Evolutionary conservation across 257 asterid species (phyloP), one percentile per base, ranked within the genome.

Genomic region (Plantago major): DNA sequence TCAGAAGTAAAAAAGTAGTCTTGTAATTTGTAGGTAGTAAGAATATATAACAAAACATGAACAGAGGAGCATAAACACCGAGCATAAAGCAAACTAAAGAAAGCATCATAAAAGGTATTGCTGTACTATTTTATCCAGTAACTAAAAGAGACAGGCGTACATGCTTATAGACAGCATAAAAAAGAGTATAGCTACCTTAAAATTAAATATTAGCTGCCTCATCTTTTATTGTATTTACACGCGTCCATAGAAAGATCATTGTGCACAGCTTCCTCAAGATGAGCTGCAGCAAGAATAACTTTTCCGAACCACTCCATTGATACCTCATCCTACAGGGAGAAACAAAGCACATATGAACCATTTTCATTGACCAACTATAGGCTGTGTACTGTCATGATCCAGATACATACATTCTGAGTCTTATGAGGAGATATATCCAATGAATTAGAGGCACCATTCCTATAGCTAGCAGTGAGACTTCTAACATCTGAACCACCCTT

Each of bases 201-300:
- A 88, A 74, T 86, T 86, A 80, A 74, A 84, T 19, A 69, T 7
- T 26, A 86, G 56, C 46, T 78, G 84, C 76, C 94, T 70, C 99
- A 89, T 81, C 85, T 92, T 92, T 57, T 80, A 86, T 86, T 86
- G 62, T 88, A 91, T 80, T 86, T 91, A 72, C 62, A 80, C 71
- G 76, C 80, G 72, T 82, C 88, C 47, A 76, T 68, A 44, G 87
- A 69, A 54, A 82, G 76, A 48, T 71, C 57, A 47, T 84, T 86
- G 51, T 88, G 85, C 26, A 88, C 81, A 3, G 82, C 92, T 68
- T 82, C 75, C 82, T 91, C 98, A 70, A 91, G 90, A 59, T 90
- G 81, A 67, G 67, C 74, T 69, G 84, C 76, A 53, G 78, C 79
- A 40, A 69, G 44, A 69, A 84, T 92, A 64, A 84, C 96, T 11